A percentile compares a stretch with the other conserved stretches of the same genome.
Conservation (phyloP, 2,329 filamentous ascomycete species). For the Stachybotrys elegans region DNA sequence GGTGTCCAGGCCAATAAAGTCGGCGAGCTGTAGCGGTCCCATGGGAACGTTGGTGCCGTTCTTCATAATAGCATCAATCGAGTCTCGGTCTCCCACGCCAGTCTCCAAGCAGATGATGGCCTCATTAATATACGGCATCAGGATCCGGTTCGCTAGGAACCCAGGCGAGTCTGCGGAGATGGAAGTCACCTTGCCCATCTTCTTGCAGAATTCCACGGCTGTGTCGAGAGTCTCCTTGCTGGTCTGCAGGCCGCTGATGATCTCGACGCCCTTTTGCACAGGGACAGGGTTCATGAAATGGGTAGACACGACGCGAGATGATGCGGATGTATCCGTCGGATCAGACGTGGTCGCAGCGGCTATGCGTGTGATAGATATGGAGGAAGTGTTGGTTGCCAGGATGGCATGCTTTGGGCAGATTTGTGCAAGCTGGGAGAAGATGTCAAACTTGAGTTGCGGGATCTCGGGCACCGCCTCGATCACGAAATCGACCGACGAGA, state of each 20-base stretch:
- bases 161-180: conserved; percentile 86
- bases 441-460: conserved; percentile 76
- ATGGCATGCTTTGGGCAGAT: conserved; percentile 82
- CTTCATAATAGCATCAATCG: conserved; percentile 98
- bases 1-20: conserved; percentile 96
- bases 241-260: conserved; percentile 91
- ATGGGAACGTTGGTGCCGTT: conserved; percentile 98
- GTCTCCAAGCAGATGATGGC: conserved; percentile 95
- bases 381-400: conserved; percentile 96
- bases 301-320: conserved; percentile 86
- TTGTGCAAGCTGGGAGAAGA: conserved; percentile 78
- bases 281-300: conserved; percentile 99
- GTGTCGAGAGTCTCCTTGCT: conserved; percentile 75
- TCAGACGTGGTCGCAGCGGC: conserved; percentile 78
- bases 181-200: conserved; percentile 90
- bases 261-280: conserved; percentile 94
- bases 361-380: conserved; percentile 94
- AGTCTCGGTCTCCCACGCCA: conserved; percentile 79
- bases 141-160: conserved; percentile 91
- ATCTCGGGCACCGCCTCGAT: conserved; percentile 98
- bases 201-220: conserved; percentile 78
- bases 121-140: conserved; percentile 99
- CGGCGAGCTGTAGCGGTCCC: conserved; percentile 88
- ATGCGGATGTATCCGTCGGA: conserved; percentile 72
- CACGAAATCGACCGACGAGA: conserved; percentile 86